These are phyloP conservation scores for Syzygium aqueum DNA, from an alignment of 345 rosid species.

Conservation along the genomic window DNA sequence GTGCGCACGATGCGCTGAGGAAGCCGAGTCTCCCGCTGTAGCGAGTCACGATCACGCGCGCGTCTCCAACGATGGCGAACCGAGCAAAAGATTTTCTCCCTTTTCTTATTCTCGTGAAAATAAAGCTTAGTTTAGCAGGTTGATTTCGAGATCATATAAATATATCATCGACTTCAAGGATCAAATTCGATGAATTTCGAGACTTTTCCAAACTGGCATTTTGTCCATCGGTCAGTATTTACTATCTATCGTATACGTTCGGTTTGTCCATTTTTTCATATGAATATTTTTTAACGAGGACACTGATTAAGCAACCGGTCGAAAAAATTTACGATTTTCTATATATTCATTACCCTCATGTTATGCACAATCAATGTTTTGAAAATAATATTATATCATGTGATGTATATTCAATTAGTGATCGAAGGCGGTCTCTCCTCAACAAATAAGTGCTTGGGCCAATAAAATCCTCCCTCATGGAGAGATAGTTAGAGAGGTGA, in stretches of 20 bases:
- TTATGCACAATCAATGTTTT: fast-evolving
- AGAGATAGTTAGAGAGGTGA: background rate
- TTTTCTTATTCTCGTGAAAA: background rate
- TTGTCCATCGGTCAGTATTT: background rate
- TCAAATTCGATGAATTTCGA: background rate
- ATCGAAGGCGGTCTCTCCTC: background rate
- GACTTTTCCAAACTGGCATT: background rate
- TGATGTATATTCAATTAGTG: background rate
- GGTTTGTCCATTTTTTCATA: background rate
- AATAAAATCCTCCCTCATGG: background rate
- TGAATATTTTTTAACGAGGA: background rate
- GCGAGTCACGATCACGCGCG: background rate
- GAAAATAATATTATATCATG: background rate
- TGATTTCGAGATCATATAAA: background rate
- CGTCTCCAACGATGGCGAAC: background rate
- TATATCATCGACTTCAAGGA: background rate
- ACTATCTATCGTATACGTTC: background rate
- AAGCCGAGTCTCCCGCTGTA: background rate
- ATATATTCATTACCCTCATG: background rate
- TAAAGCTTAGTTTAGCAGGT: background rate
- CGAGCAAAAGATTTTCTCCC: background rate
- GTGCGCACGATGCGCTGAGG: background rate
- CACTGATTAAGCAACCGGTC: background rate
- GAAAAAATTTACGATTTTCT: background rate
- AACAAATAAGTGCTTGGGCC: background rate